Evolutionary conservation across 352 stramenopile genomes (phyloP), one percentile per base, ranked within the genome.

Genomic region (Blastocystis sp.): DNA sequence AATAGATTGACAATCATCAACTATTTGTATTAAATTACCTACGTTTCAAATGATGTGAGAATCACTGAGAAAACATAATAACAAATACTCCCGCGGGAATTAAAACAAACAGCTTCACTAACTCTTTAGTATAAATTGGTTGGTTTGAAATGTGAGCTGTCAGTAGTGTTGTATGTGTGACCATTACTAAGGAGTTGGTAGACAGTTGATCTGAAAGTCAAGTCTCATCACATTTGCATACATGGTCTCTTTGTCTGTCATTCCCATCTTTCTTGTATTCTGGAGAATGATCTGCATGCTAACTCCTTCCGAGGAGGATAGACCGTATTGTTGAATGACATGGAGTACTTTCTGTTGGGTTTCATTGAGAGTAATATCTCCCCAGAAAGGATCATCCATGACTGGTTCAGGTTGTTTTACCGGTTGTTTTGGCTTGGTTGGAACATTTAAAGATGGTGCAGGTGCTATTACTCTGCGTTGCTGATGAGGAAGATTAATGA

Each of bases 71-170:
- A 62, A 62, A 62, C 40, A 62, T 3, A 62, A 3, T 7, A n/a
- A 17, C 27, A 33, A 15, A n/a, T n/a, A 30, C 11, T 56, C 30
- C 30, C 37, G 27, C 37, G 44, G 37, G 53, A 54, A 78, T 53
- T 56, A 78, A 59, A 64, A 59, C 48, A 62, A 60, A 64, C 70
- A 81, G 48, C 57, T 7, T 35, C 11, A 11, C 57, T 11, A 27
- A 81, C 33, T 27, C n/a, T n/a, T 44, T 15, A 84, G 51, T 42
- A 84, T 22, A 84, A 35, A 44, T 84, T 84, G 0, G 73, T 84
- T 13, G 73, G 73, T 64, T 84, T 84, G 56, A 84, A 84, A 37
- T 84, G 73, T 19, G 73, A 84, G 1, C 48, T 68, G n/a, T 84
- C 73, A 24, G 68, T 42, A 35, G 73, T 84, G 27, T 84, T 84